Evolutionary conservation across 225 moss, liverwort and hornwort species (phyloP).

Genomic region (Physcomitrellopsis africana): DNA sequence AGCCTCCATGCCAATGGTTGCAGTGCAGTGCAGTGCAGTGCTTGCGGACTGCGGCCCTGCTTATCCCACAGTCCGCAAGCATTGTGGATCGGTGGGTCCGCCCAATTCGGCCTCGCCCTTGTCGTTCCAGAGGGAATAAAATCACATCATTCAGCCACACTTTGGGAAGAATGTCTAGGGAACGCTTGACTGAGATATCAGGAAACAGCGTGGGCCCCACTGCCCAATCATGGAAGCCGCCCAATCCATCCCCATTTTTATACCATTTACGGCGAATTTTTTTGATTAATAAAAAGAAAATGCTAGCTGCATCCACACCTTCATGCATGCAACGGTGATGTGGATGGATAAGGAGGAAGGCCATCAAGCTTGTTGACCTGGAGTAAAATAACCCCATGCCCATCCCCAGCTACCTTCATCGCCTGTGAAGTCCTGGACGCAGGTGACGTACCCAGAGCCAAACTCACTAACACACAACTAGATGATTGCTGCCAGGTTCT

Average conservation of each 20-base stretch:
- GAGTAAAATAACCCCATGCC: not conserved
- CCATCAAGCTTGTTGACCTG: not conserved
- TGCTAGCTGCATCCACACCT: conserved; percentile 31
- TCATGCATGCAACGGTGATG: conserved; percentile 43
- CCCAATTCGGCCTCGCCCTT: too few species aligned
- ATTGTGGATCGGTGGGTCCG: too few species aligned
- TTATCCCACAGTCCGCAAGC: too few species aligned
- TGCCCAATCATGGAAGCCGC: conserved; percentile 36
- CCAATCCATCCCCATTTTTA: not conserved
- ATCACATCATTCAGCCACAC: conserved; percentile 29
- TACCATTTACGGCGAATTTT: not conserved
- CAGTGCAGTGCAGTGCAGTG: too few species aligned
- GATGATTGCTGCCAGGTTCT: conserved; percentile 6
- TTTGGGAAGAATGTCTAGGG: conserved; percentile 45
- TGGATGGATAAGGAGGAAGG: conserved; percentile 45
- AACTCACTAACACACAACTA: not conserved
- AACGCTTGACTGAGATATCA: conserved; percentile 39
- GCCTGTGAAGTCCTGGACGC: too few species aligned
- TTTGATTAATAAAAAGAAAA: not conserved
- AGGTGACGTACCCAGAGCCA: not conserved
- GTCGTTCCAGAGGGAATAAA: conserved; percentile 28
- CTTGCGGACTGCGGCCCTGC: too few species aligned
- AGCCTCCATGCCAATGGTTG: not conserved
- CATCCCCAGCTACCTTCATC: not conserved
- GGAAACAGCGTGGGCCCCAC: not conserved